Base-by-base conservation (phyloP, 23 red algal genomes). In the Gracilariopsis chorda region DNA sequence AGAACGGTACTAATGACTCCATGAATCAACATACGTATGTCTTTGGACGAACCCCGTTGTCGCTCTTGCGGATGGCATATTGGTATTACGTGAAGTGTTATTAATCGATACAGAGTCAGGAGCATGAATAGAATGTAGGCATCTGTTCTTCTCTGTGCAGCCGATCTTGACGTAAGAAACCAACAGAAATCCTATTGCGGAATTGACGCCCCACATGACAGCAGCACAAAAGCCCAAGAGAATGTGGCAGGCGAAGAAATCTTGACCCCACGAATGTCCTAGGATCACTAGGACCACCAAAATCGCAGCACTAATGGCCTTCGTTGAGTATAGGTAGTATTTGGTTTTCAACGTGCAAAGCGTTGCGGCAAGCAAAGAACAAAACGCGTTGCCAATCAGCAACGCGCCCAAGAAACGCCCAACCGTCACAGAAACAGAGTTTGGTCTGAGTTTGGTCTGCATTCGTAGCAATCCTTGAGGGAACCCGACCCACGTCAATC, bases 161-260 rank as follows among this genome's bases (percentile, higher is more conserved):
- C 52, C 48, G 21, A n/a, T 25, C 19, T 78, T 52, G 17, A 41
- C 34, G 29, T 77, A 42, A 14, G 52, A 11, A 55, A 65, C 78
- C 53, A 64, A 36, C 49, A 48, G 42, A 21, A 47, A 78, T 0
- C 85, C 85, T 7, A 89, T 17, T 14, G 44, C 70, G 0, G 85
- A 89, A 46, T 78, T 89, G 2, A 77, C 29, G 19, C 65, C 85
- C 85, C 85, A 89, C 1, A 80, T 1, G n/a, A 89, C 32, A 23
- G 69, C 34, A 27, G 69, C 72, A 23, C 13, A 48, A 24, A 53
- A 29, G 16, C 69, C 69, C n/a, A 89, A 36, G 3, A 78, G 45
- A 27, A 78, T 24, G 36, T 77, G 68, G 29, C 4, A 45, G 17
- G 41, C 55, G 42, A 51, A 24, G 52, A 78, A 89, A 45, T 27